Conservation (phyloP, 2,329 filamentous ascomycete genomes). For the Colletotrichum sp. region DNA sequence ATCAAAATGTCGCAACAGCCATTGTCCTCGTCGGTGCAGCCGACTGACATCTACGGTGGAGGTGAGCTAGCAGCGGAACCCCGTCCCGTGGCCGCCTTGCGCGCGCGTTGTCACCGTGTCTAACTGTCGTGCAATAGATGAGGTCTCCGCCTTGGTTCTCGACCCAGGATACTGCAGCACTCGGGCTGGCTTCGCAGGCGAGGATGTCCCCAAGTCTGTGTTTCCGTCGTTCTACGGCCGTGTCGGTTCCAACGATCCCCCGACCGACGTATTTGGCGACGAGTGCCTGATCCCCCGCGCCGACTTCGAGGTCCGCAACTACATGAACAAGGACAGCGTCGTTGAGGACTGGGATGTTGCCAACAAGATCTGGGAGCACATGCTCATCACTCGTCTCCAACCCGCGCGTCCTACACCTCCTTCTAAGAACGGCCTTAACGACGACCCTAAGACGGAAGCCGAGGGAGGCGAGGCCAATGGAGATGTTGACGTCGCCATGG, state of each 20-base stretch:
- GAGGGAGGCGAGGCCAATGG: conserved; percentile 68
- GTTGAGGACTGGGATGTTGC: conserved; percentile 98
- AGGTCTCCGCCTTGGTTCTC: conserved; percentile 95
- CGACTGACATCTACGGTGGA: conserved; percentile 69
- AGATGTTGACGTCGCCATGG: conserved; percentile 66
- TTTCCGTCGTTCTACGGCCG: conserved; percentile 88
- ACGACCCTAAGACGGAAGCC: conserved; percentile 61
- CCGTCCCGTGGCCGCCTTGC: neutral
- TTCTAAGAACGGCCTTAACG: conserved; percentile 80
- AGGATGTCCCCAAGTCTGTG: conserved; percentile 95
- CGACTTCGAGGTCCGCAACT: conserved; percentile 86
- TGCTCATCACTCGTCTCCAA: conserved; percentile 87
- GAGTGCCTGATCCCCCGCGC: conserved; percentile 82
- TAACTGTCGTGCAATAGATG: conserved; percentile 63
- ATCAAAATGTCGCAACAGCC: conserved; percentile 60
- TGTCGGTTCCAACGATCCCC: conserved; percentile 51
- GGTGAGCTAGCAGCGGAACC: conserved; percentile 43
- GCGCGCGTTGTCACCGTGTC: neutral
- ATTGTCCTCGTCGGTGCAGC: conserved; percentile 59
- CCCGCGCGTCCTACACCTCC: conserved; percentile 74
- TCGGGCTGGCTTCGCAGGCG: conserved; percentile 94
- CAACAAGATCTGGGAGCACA: conserved; percentile 88
- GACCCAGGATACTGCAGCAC: conserved; percentile 92
- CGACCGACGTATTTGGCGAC: conserved; percentile 81
- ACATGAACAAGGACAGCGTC: conserved; percentile 85